Conservation (phyloP, 116 monocot species). For the Cymodocea nodosa region DNA sequence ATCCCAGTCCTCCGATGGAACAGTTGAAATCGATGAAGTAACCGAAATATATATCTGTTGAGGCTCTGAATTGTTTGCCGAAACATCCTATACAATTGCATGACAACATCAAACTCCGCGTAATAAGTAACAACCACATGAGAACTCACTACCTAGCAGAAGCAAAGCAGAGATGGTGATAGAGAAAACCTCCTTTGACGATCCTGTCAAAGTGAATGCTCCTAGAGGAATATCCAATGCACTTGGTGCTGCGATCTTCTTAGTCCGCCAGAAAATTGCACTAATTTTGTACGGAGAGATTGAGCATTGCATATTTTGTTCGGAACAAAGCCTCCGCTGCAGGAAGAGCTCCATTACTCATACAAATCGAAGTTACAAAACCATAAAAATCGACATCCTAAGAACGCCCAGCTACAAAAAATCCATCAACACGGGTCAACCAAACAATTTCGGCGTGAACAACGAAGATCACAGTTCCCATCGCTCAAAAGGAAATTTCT, state of each 20-base stretch:
- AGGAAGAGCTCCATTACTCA: neutral
- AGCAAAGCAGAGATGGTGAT: constrained; percentile 1
- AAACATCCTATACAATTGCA: constrained; percentile 24
- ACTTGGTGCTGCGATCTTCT: constrained; percentile 20
- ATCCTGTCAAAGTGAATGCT: constrained; percentile 33
- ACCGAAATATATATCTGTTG: constrained; percentile 45
- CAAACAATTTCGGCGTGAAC: no score
- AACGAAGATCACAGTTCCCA: no score
- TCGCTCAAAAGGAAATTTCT: no score
- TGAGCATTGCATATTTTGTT: neutral
- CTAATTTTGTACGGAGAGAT: constrained; percentile 19
- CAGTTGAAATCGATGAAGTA: constrained; percentile 63
- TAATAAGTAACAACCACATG: neutral
- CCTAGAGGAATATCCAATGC: constrained; percentile 39
- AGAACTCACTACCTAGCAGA: no score
- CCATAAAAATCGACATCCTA: no score
- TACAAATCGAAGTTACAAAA: no score
- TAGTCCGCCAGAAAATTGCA: constrained; percentile 76
- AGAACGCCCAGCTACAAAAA: no score
- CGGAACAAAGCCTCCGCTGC: constrained; percentile 4
- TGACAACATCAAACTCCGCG: neutral
- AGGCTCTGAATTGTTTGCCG: constrained; percentile 13
- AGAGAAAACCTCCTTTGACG: constrained; percentile 42
- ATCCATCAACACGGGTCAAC: no score
- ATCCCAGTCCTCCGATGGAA: constrained; percentile 81